These are phyloP conservation scores for Pseudozyma hubeiensis DNA, from an alignment of 1,284 basidiomycete species.

Conservation along the genomic window DNA sequence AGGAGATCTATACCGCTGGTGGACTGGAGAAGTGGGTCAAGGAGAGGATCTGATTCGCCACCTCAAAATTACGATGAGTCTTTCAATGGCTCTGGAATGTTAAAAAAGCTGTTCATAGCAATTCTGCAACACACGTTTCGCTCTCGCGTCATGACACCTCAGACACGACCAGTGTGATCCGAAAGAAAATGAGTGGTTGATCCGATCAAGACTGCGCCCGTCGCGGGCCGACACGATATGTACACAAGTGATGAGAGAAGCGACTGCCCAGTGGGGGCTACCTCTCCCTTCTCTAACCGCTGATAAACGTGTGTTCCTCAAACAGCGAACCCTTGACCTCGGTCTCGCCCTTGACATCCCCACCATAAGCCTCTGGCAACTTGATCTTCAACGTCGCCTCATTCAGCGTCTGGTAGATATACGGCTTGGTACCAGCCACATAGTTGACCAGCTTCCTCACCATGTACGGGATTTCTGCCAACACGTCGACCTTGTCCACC, in stretches of 20 bases:
- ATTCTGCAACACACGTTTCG: no score
- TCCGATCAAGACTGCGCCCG: no score
- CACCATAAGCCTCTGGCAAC: constrained; percentile 71
- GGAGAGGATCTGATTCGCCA: constrained; percentile 41
- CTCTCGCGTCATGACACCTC: no score
- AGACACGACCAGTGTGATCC: no score
- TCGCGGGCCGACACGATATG: no score
- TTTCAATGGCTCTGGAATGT: no score
- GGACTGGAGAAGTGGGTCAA: constrained; percentile 67
- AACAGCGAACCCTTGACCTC: constrained; percentile 79
- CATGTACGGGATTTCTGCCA: constrained; percentile 94
- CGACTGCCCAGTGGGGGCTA: not conserved
- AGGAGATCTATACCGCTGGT: constrained; percentile 67
- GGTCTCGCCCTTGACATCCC: constrained; percentile 21
- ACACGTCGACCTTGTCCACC: constrained; percentile 95
- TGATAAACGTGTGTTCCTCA: constrained; percentile 90
- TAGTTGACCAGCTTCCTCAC: constrained; percentile 89
- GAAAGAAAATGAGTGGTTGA: no score
- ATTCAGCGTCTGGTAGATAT: constrained; percentile 91
- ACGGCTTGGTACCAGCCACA: constrained; percentile 90
- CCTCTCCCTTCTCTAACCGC: constrained; percentile 22
- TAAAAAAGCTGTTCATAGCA: no score
- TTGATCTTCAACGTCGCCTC: constrained; percentile 77
- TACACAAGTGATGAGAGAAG: not conserved
- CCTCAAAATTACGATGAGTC: no score